phyloP scores from a whole-genome alignment of 208 protist genomes.

The Acanthamoeba sp. region DNA sequence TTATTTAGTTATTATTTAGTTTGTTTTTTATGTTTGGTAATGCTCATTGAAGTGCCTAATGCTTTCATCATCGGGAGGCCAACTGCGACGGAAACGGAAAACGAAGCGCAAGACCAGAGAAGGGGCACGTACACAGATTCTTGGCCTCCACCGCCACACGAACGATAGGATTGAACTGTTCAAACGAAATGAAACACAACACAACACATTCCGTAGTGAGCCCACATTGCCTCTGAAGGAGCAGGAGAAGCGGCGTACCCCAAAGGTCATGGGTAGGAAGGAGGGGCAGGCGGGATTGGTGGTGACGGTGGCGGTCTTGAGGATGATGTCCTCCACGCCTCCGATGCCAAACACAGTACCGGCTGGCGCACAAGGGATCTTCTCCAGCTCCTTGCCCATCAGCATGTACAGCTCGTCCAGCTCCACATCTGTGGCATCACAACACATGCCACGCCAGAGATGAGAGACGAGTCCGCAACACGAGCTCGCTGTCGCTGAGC shows the following conservation, averaged over 20 bases:
- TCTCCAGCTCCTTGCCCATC: constrained; percentile 96
- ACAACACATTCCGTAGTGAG: not conserved
- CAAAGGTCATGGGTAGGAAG: constrained; percentile 92
- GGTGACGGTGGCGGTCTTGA: constrained; percentile 96
- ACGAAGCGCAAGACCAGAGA: not conserved
- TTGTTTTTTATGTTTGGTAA: constrained; percentile 34
- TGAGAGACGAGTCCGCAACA: not conserved
- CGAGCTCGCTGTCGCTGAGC: too few relatives aligned
- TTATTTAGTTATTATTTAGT: constrained; percentile 56
- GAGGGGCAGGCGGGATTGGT: constrained; percentile 89
- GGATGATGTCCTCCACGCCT: constrained; percentile 93
- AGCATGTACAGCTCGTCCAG: constrained; percentile 90
- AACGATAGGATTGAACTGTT: constrained; percentile 93
- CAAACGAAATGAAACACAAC: not conserved
- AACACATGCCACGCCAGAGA: not conserved
- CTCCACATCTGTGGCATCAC: constrained; percentile 76
- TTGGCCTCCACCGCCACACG: constrained; percentile 96
- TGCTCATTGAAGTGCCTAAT: constrained; percentile 11
- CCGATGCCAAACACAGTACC: constrained; percentile 95
- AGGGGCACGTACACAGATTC: constrained; percentile 77
- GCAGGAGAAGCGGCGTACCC: not conserved
- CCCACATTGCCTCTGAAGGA: not conserved
- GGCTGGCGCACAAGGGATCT: constrained; percentile 88
- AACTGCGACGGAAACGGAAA: not conserved
- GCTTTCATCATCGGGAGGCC: constrained; percentile 30